These are phyloP conservation scores for Bryopsis sp. DNA, from an alignment of 139 green algal species.

Conservation along the genomic window DNA sequence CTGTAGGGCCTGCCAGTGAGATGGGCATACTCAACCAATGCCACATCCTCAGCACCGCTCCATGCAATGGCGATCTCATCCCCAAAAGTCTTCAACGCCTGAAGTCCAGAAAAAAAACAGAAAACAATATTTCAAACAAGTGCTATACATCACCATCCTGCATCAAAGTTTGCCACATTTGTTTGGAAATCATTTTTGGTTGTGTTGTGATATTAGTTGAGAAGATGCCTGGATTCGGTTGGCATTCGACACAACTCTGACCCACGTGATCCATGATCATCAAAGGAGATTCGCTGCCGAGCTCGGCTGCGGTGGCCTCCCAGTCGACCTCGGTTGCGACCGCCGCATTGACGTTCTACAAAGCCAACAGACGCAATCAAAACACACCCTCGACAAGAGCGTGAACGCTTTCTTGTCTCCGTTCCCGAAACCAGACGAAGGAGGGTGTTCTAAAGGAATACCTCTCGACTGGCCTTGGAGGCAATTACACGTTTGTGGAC, in stretches of 20 bases:
- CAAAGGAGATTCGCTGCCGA: conserved; percentile 75
- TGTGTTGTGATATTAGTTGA: not conserved
- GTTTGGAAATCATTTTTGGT: conserved; percentile 5
- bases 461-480: too few relatives aligned
- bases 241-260: not conserved
- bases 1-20: conserved; percentile 87
- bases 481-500: too few relatives aligned
- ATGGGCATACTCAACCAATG: conserved; percentile 94
- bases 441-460: too few relatives aligned
- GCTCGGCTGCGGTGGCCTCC: conserved; percentile 37
- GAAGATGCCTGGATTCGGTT: not conserved
- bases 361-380: too few relatives aligned
- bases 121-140: conserved; percentile 11
- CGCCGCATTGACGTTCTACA: too few relatives aligned
- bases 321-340: conserved; percentile 37
- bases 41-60: conserved; percentile 92
- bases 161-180: too few relatives aligned
- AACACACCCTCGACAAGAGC: too few relatives aligned
- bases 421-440: too few relatives aligned
- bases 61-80: conserved; percentile 88
- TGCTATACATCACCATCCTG: too few relatives aligned
- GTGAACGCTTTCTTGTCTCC: too few relatives aligned
- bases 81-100: conserved; percentile 83
- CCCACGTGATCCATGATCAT: conserved; percentile 90
- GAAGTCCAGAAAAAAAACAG: conserved; percentile 16